Evolutionary conservation across 805 yeast species (phyloP), one percentile per base, ranked within the genome.

Genomic region (Suhomyces faveliae): DNA sequence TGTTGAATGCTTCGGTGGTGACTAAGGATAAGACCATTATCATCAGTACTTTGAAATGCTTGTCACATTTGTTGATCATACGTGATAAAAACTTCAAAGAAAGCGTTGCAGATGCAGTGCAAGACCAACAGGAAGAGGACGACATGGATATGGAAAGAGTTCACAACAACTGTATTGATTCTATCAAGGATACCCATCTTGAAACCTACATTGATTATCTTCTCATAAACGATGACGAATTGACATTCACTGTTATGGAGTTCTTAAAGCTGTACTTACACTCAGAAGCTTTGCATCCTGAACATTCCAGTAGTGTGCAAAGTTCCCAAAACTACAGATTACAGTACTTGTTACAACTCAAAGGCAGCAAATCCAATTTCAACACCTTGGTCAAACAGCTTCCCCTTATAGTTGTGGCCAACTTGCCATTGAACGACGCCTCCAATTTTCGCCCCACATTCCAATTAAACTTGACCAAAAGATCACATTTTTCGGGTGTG

Each of bases 231-330:
- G 83, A 81, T 53, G 94, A 89, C 60, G 96, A 89, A 56, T 73
- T 92, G 46, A 68, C 82, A 15, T 70, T 84, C 23, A 85, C 96
- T 0, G 80, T 87, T 0, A 73, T 94, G 53, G 96, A 87, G 62
- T 86, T 94, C 62, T 63, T 94, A 25, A 88, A 88, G 59, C 96
- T 89, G 66, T 91, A 81, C 59, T 73, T 85, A 52, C 73, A 83
- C 30, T 85, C 92, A 6, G 83, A 86, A 48, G 74, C 77, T 3
- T 55, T 63, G 42, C 68, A 69, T 50, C 62, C 68, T 5, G 60
- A 60, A 25, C 56, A 53, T 50, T 58, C 66, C 25, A 54, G 59
- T 35, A 59, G 65, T 11, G 56, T 67, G 17, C 55, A 60, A 43
- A 66, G 62, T 15, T 66, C 73, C 6, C 74, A 72, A 56, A 49